Evolutionary conservation across 2,329 filamentous ascomycete species (phyloP), one percentile per base, ranked within the genome.

Genomic region (Catunica adiposa): DNA sequence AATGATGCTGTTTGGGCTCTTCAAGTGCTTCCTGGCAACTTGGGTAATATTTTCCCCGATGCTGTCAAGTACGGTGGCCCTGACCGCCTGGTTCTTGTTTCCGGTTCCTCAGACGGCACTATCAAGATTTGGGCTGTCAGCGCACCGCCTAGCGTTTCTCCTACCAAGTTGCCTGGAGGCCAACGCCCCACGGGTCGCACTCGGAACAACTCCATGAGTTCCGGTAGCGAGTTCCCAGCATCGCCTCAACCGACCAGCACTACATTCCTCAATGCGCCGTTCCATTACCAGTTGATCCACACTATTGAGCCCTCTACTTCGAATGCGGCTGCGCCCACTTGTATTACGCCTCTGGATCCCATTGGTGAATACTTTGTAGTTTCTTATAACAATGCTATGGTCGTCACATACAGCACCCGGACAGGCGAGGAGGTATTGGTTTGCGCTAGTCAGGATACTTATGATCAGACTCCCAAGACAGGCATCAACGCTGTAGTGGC

Each of bases 1-100:
- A 94, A 85, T 0, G 92, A 98, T 72, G 88, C 89, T 3, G 88
- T 98, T 3, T 98, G 92, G 92, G 84, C 89, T 2, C 78, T 98
- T 2, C 96, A 89, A 64, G 88, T 97, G 14, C 77, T 98, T 2
- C 92, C 92, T 2, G 82, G 86, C 2, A 90, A 86, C 0, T 76
- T 88, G 17, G 86, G 84, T 2, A 74, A 83, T 26, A 77, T 96
- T 1, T 94, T 96, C 64, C 89, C 89, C 15, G 80, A 79, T 55
- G 78, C 78, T 59, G 84, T 74, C 64, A 77, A 81, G 46, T 86
- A 86, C 63, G 90, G 89, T 29, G 84, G 82, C 8, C 73, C 88
- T 1, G 92, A 97, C 64, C 80, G 90, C 17, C 86, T 97, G 53
- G 71, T 97, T 26, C 76, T 98, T n/a, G 90, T 83, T 2, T 94